These are phyloP conservation scores for Amylocystis lapponica DNA, from an alignment of 768 basidiomycete genomes.

Conservation along the genomic window DNA sequence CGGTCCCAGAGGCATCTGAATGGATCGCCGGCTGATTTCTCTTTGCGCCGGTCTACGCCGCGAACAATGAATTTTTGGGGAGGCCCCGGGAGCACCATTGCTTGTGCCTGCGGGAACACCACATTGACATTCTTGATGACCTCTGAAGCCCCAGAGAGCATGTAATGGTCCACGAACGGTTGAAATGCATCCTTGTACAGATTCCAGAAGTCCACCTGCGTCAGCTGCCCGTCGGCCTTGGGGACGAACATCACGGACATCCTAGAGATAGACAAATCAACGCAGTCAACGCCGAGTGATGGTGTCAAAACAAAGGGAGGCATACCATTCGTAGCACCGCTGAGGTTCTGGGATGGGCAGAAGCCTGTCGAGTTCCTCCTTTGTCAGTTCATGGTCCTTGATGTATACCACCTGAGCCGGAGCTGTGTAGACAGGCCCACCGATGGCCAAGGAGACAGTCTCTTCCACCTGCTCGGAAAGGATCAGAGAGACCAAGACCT, in stretches of 20 bases:
- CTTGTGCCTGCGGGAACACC: conserved; percentile 81
- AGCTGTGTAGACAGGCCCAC: conserved; percentile 51
- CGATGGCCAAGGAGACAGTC: conserved; percentile 56
- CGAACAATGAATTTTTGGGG: conserved; percentile 81
- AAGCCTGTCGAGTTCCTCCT: conserved; percentile 61
- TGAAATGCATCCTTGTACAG: conserved; percentile 83
- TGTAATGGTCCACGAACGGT: conserved; percentile 48
- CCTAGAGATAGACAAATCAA: conserved; percentile 34
- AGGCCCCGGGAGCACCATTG: conserved; percentile 75
- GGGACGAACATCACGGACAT: conserved; percentile 86
- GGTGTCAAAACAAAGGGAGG: conserved; percentile 3
- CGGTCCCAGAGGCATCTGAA: conserved; percentile 79
- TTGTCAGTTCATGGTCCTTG: conserved; percentile 60
- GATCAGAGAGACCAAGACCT: conserved; percentile 60
- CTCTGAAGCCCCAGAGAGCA: conserved; percentile 79
- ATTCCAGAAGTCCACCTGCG: conserved; percentile 95
- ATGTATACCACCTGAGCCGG: conserved; percentile 41
- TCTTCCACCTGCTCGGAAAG: conserved; percentile 71
- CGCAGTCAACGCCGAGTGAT: not conserved
- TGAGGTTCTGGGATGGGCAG: conserved; percentile 63
- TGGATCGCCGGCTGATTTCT: conserved; percentile 47
- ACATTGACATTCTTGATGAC: conserved; percentile 90
- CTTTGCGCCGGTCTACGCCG: conserved; percentile 70
- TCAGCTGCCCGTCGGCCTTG: conserved; percentile 72
- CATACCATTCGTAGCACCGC: conserved; percentile 79